Base-by-base conservation (phyloP, 2,329 filamentous ascomycete genomes). In the Cercospora nicotianae region DNA sequence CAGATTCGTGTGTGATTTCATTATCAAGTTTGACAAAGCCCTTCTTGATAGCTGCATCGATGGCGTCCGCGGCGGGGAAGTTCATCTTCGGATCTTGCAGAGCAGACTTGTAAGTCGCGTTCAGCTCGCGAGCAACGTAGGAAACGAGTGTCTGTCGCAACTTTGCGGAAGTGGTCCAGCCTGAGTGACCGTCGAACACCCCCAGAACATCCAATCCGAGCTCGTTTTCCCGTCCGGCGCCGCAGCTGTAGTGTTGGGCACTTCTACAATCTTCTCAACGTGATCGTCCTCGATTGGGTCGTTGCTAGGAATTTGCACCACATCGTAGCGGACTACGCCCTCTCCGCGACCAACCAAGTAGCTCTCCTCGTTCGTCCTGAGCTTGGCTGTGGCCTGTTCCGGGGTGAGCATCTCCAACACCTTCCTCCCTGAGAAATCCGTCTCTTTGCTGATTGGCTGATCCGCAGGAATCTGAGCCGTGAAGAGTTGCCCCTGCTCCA, bases 121-220 rank as follows among this genome's bases (percentile, higher is more conserved):
- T 97, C 53, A 99, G 86, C 81, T 99, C 95, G 63, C 93, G 89
- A 30, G 94, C 94, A 58, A 99, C 95, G 76, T 92, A 97, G 72
- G 87, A 93, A 74, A 99, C 97, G 65, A 99, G 86, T 13, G 91
- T 90, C 80, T 99, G 93, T 67, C 95, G 91, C 67, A 99, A 84
- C 77, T 97, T 98, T 20, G 95, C 95, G 45, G 95, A 98, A 6
- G 95, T 99, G 4, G 95, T 97, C 95, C 95, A 99, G 73, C 95
- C 95, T 57, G 93, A 96, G 80, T 99, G 95, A 0, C 95, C 95
- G 77, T 99, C 95, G 80, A 98, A 99, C 18, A 99, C 94, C 67
- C 95, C 95, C 96, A 99, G 80, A 99, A 99, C 93, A 98, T 98
- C 95, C 95, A 99, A 80, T 99, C 96, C 69, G 87, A 92, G 67